Base-by-base conservation (phyloP, 1,139 yeast species). In the Lipomyces yarrowii region DNA sequence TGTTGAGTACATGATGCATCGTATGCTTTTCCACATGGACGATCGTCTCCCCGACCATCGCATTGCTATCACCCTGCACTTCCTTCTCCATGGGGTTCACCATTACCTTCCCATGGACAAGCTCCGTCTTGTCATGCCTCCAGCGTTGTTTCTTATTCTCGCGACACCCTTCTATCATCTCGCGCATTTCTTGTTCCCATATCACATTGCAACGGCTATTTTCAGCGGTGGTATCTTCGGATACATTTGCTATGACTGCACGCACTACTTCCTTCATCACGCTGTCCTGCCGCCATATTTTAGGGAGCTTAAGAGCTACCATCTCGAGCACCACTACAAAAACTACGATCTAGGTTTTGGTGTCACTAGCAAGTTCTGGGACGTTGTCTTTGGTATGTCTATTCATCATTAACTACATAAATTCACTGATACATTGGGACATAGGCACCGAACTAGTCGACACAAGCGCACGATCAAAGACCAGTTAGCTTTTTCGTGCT, bases 21-120 rank as follows among this genome's bases (percentile, higher is more conserved):
- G 99, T 73, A 93, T 92, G 78, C 78, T 96, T 71, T 94, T 94
- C 87, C 99, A 94, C 77, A 82, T 94, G 74, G 99, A 94, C 77
- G 81, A 85, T 60, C 86, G 87, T 76, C 83, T 96, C 71, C 99
- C 99, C 13, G 90, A 91, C 71, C 86, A 89, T 77, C 88, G 87
- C 61, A 67, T 84, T 48, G 90, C 90, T 23, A 87, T 89, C 74
- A 86, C 96, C 1, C 73, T 91, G 58, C 99, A 94, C 78, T 94
- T 94, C 82, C 79, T 92, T 70, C 82, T 93, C 71, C 99, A 94
- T 75, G 99, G 99, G 62, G 89, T 93, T 64, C 99, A 94, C 77
- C 99, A 94, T 78, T 94, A 91, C 78, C 83, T 94, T 73, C 99
- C 99, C 69, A 94, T 96, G 99, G 99, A 94, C 80, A 86, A 86